A percentile compares a stretch with the other conserved stretches of the same genome.
Evolutionary conservation across 225 moss, liverwort and hornwort species (phyloP).

Genomic region (Neckera pumila): DNA sequence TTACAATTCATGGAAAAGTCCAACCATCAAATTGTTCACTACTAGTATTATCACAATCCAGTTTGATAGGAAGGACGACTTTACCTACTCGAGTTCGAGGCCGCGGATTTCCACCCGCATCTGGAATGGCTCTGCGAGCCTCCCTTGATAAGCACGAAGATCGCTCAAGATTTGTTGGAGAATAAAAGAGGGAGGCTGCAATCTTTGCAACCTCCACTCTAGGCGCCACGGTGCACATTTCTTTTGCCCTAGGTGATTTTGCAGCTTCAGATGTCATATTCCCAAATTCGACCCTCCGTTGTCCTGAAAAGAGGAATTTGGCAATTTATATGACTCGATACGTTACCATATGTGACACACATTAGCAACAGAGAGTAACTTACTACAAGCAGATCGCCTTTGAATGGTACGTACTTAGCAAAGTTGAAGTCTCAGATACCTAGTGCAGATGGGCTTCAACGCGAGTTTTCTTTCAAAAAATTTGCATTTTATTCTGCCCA

Average conservation of each 20-base stretch:
- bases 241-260: slow-evolving; percentile 11
- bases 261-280: neutral
- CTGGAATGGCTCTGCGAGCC: neutral
- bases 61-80: neutral
- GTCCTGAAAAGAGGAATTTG: slow-evolving; percentile 1
- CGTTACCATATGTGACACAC: neutral
- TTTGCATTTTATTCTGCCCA: neutral
- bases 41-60: neutral
- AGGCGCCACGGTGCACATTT: neutral
- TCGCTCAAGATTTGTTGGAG: neutral
- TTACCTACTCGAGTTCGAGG: neutral
- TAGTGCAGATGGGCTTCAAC: neutral
- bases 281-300: slow-evolving; percentile 14
- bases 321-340: neutral
- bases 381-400: neutral
- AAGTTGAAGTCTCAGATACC: neutral
- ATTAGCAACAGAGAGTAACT: neutral
- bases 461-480: neutral
- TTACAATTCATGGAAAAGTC: neutral
- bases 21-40: neutral
- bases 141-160: neutral
- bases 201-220: neutral
- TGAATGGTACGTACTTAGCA: neutral
- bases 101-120: neutral
- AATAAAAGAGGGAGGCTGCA: neutral